Evolutionary conservation across 306 rosid species (phyloP).

Genomic region (Hippophae tibetana): DNA sequence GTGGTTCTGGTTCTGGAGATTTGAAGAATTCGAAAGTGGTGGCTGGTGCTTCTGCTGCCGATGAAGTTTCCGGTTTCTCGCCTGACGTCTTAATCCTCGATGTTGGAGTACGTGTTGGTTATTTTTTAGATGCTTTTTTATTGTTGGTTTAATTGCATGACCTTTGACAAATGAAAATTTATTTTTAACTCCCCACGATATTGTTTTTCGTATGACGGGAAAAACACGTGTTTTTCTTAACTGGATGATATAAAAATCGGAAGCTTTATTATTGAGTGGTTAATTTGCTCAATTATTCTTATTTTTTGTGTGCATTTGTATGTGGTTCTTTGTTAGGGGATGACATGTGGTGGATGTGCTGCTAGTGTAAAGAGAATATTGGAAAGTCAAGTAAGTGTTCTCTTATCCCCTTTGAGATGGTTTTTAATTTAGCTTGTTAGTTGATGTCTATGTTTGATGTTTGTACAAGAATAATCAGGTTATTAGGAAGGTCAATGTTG

Average conservation of each 20-base stretch:
- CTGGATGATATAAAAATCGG: no score
- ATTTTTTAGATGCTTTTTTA: not conserved
- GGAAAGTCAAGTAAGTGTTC: constrained; percentile 58
- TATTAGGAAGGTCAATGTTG: no score
- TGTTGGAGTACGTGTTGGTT: constrained; percentile 51
- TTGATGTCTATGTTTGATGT: not conserved
- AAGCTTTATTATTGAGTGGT: not conserved
- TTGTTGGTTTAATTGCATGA: not conserved
- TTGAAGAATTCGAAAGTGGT: constrained; percentile 36
- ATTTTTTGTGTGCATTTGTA: not conserved
- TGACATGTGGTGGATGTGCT: constrained; percentile 77
- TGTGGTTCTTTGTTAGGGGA: constrained; percentile 23
- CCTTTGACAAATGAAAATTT: not conserved
- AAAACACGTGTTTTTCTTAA: no score
- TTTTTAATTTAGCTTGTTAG: not conserved
- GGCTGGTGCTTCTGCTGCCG: constrained; percentile 29
- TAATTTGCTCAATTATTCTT: not conserved
- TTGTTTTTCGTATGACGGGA: no score
- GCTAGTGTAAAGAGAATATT: constrained; percentile 63
- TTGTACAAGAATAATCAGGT: no score
- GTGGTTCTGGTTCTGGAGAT: constrained; percentile 42
- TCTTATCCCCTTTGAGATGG: not conserved
- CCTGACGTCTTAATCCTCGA: constrained; percentile 76
- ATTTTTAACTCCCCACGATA: no score
- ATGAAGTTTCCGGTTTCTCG: constrained; percentile 44